Evolutionary conservation across 1,284 basidiomycete species (phyloP).

Genomic region (Apiotrichum montevideense): DNA sequence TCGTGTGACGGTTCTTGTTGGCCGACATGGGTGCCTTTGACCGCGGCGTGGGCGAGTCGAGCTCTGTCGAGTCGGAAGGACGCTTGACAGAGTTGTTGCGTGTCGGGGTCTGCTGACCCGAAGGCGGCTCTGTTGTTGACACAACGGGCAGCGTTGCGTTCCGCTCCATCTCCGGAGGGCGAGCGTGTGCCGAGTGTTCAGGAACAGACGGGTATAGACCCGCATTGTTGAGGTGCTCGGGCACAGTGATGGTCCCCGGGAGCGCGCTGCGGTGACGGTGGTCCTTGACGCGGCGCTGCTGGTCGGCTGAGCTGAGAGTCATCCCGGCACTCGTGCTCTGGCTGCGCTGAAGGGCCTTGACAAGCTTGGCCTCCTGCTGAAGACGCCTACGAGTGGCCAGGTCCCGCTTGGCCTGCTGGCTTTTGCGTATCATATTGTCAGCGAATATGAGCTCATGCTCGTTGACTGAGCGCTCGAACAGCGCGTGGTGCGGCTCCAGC

Average conservation of each 20-base stretch:
- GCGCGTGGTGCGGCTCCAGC: conserved; percentile 61
- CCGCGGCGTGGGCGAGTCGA: background rate
- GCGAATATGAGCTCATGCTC: conserved; percentile 74
- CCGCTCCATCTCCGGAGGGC: conserved; percentile 1
- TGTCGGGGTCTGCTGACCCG: background rate
- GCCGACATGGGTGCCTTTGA: conserved; percentile 32
- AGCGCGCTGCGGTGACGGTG: conserved; percentile 46
- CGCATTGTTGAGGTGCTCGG: conserved; percentile 34
- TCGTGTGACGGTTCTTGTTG: conserved; percentile 65
- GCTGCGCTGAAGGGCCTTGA: conserved; percentile 32
- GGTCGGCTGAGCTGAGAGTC: conserved; percentile 21
- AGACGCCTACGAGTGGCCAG: conserved; percentile 39
- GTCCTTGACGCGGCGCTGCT: conserved; percentile 27
- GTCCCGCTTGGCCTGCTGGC: conserved; percentile 65
- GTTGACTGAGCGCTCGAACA: conserved; percentile 66
- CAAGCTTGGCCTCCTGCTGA: conserved; percentile 35
- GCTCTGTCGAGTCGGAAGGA: background rate
- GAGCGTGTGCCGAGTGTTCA: background rate
- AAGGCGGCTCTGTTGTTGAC: background rate
- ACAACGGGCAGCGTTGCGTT: background rate
- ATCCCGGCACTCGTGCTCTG: conserved; percentile 26
- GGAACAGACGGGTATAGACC: conserved; percentile 13
- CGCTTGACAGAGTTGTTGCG: background rate
- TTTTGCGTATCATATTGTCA: conserved; percentile 76
- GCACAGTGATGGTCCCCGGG: conserved; percentile 44